These are phyloP conservation scores for Exophiala sp. DNA, from an alignment of 2,329 filamentous ascomycete species.

Conservation along the genomic window DNA sequence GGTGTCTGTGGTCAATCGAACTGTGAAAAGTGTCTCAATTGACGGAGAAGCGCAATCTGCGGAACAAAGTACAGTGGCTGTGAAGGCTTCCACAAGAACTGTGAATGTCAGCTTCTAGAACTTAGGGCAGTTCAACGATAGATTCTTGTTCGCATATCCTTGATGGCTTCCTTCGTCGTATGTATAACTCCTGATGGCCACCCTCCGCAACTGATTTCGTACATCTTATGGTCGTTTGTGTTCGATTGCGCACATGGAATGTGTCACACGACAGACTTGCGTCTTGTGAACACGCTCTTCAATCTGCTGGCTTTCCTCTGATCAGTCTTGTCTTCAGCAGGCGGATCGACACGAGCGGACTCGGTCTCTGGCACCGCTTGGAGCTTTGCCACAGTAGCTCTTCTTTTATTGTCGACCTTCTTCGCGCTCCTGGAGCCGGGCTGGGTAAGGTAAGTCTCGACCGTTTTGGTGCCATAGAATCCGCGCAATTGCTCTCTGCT, in stretches of 20 bases:
- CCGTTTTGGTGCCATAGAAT: slow-evolving; percentile 22
- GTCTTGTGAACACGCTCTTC: slow-evolving; percentile 15
- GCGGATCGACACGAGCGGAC: background rate
- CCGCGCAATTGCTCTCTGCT: slow-evolving; percentile 13
- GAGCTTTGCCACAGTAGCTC: slow-evolving; percentile 12
- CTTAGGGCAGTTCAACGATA: too few species aligned
- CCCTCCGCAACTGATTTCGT: too few species aligned
- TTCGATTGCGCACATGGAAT: too few species aligned
- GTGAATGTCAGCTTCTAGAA: background rate
- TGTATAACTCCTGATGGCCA: too few species aligned
- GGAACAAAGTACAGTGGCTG: background rate
- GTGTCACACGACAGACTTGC: slow-evolving; percentile 10
- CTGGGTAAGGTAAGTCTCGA: slow-evolving; percentile 14
- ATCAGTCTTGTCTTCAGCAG: slow-evolving; percentile 4
- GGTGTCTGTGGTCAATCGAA: background rate
- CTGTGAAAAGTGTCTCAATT: background rate
- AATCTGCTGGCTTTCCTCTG: slow-evolving; percentile 8
- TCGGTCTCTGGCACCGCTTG: slow-evolving; percentile 7
- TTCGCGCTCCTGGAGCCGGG: background rate
- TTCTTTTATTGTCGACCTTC: slow-evolving; percentile 1
- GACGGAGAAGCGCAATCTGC: background rate
- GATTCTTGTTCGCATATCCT: too few species aligned
- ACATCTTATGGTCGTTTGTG: too few species aligned
- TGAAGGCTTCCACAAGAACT: background rate
- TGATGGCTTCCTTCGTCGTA: too few species aligned